Conservation (phyloP, 768 basidiomycete genomes). For the Leccinum obscurum region DNA sequence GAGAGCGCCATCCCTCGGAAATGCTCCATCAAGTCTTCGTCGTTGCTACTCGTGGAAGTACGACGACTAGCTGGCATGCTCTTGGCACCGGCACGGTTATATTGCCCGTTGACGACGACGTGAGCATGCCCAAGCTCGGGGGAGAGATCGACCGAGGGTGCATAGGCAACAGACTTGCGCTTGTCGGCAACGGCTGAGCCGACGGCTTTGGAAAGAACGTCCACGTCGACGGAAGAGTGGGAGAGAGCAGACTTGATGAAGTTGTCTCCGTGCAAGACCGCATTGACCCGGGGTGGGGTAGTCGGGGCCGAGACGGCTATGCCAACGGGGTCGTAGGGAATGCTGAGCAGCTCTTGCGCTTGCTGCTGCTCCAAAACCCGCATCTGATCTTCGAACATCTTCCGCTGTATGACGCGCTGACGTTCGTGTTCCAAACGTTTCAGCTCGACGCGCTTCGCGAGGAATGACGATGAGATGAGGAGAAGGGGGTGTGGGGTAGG, state of each 20-base stretch:
- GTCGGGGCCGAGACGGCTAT: slow-evolving; percentile 88
- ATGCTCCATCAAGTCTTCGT: slow-evolving; percentile 77
- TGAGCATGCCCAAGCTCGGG: slow-evolving; percentile 58
- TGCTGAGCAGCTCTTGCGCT: slow-evolving; percentile 75
- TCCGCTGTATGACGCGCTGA: slow-evolving; percentile 82
- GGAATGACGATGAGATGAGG: slow-evolving; percentile 9
- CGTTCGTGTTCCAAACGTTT: slow-evolving; percentile 87
- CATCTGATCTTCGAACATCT: slow-evolving; percentile 97
- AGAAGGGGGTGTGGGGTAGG: neutral
- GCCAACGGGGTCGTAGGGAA: slow-evolving; percentile 65
- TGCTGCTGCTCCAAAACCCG: slow-evolving; percentile 89
- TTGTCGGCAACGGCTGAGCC: slow-evolving; percentile 70
- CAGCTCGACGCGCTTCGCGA: slow-evolving; percentile 74
- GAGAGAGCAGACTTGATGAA: slow-evolving; percentile 44
- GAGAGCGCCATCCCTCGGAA: slow-evolving; percentile 70
- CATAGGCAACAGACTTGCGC: slow-evolving; percentile 85
- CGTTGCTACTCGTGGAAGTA: slow-evolving; percentile 84
- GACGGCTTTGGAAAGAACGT: slow-evolving; percentile 66
- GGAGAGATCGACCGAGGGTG: slow-evolving; percentile 72
- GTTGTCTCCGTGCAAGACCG: slow-evolving; percentile 61
- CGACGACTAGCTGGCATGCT: slow-evolving; percentile 93
- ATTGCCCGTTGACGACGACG: slow-evolving; percentile 48
- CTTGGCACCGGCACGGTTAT: slow-evolving; percentile 75
- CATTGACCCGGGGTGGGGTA: slow-evolving; percentile 79
- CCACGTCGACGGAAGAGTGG: slow-evolving; percentile 57